Evolutionary conservation across 208 protist species (phyloP), one percentile per base, ranked within the genome.

Genomic region (Porcisia hertigi): DNA sequence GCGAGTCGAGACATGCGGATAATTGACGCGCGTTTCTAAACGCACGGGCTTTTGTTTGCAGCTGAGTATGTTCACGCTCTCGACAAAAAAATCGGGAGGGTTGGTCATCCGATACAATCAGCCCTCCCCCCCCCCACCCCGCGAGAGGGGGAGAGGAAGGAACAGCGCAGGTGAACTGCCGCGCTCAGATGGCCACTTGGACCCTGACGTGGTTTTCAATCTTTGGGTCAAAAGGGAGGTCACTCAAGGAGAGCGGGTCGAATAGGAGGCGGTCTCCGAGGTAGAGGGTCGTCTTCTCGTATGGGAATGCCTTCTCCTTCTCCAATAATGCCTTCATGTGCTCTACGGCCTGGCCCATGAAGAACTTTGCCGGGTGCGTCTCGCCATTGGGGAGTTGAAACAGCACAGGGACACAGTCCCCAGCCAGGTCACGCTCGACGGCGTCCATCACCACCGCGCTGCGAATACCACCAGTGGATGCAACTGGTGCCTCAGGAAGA

Each of bases 331-430:
- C 71, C 76, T 97, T 97, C 34, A 97, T 67, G 71, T 86, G 85
- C 75, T 91, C 88, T 5, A 97, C 77, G 39, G 83, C 95, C 75
- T 97, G 90, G 14, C 93, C 91, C 88, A 94, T 94, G 75, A 86
- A 92, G 69, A 92, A 93, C 20, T 58, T 74, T 16, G 79, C 71
- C 66, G 72, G 58, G 58, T 88, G 47, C 41, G 36, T 83, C 36
- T 63, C 49, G 16, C 83, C 86, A 55, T 73, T 58, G 4, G 89
- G 92, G 18, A 96, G 71, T 63, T 75, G 43, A 74, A 94, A 94
- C 30, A 79, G 66, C 25, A 91, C 80, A 34, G 71, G 30, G 6
- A 92, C 85, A 30, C 73, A 23, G 4, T 82, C 90, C 7, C 92
- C 92, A 0, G 88, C 87, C 8, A 94, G 71, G 60, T 94, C 92